phyloP scores from a whole-genome alignment of 2,329 filamentous ascomycete genomes.

The Fusarium buxicola region DNA sequence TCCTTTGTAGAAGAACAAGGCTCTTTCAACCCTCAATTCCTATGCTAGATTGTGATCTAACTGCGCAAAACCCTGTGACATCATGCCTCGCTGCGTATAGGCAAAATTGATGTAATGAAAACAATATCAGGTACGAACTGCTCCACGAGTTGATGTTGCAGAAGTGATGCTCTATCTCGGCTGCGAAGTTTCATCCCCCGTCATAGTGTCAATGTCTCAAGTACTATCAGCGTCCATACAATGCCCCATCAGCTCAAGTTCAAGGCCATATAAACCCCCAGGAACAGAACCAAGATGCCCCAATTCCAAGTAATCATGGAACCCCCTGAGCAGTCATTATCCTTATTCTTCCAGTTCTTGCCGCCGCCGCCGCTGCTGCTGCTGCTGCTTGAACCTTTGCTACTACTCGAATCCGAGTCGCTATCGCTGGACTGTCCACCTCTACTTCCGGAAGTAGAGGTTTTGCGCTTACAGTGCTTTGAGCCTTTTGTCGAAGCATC shows the following conservation, averaged over 20 bases:
- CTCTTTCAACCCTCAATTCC: too few relatives aligned
- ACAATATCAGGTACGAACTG: too few relatives aligned
- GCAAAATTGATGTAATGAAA: too few relatives aligned
- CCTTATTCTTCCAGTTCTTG: background rate
- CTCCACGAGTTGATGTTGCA: too few relatives aligned
- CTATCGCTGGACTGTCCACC: background rate
- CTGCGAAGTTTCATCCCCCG: too few relatives aligned
- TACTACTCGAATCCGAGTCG: background rate
- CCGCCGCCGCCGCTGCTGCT: background rate
- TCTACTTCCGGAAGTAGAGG: background rate
- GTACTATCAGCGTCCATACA: too few relatives aligned
- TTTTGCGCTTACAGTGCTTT: slow-evolving; percentile 22
- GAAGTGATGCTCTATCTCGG: too few relatives aligned
- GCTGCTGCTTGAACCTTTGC: background rate
- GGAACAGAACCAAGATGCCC: slow-evolving; percentile 11
- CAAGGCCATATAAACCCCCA: slow-evolving; percentile 14
- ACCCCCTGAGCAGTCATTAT: slow-evolving; percentile 21
- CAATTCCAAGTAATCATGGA: slow-evolving; percentile 3
- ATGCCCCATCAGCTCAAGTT: slow-evolving; percentile 1
- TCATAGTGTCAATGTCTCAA: too few relatives aligned
- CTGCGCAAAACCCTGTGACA: too few relatives aligned
- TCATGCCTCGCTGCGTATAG: too few relatives aligned
- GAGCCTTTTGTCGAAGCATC: background rate
- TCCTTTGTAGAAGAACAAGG: too few relatives aligned
- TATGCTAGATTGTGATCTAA: too few relatives aligned